Evolutionary conservation across 768 basidiomycete species (phyloP).

Genomic region (Serendipita indica): DNA sequence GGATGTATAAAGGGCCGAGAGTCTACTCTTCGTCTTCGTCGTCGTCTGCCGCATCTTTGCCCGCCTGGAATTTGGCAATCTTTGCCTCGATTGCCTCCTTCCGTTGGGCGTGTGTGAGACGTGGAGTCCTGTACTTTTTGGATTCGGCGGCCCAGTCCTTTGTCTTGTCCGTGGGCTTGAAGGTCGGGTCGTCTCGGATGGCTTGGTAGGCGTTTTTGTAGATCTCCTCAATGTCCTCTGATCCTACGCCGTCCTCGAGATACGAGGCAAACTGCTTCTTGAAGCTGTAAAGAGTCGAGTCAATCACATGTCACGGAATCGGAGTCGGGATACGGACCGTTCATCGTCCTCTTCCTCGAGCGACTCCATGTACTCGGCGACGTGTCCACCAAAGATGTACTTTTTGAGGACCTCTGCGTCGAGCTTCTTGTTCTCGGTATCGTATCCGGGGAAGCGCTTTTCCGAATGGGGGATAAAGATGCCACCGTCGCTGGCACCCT

Average conservation of each 20-base stretch:
- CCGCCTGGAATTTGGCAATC: slow-evolving; percentile 79
- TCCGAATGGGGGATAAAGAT: slow-evolving; percentile 96
- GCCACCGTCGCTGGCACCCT: slow-evolving; percentile 96
- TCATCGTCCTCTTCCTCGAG: slow-evolving; percentile 99
- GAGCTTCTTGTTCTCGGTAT: slow-evolving; percentile 80
- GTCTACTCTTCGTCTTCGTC: slow-evolving; percentile 38
- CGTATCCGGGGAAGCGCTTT: slow-evolving; percentile 96
- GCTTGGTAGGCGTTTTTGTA: slow-evolving; percentile 86
- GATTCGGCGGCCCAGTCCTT: slow-evolving; percentile 84
- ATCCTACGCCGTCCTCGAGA: slow-evolving; percentile 88
- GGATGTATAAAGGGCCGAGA: not conserved
- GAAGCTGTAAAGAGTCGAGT: slow-evolving; percentile 40
- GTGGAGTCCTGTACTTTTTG: slow-evolving; percentile 49
- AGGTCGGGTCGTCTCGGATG: slow-evolving; percentile 86
- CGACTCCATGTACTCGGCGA: slow-evolving; percentile 99
- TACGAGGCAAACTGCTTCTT: slow-evolving; percentile 95
- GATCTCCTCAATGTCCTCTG: slow-evolving; percentile 94
- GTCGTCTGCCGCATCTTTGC: slow-evolving; percentile 28
- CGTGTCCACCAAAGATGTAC: slow-evolving; percentile 95
- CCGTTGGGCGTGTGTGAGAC: slow-evolving; percentile 65
- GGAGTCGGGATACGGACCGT: slow-evolving; percentile 35
- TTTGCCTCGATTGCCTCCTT: slow-evolving; percentile 67
- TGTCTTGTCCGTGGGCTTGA: slow-evolving; percentile 79
- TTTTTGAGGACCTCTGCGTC: slow-evolving; percentile 92
- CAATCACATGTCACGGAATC: slow-evolving; percentile 13